Percentiles rank a stretch among this genome's conserved stretches.
These are phyloP conservation scores for Botrytis galanthina DNA, from an alignment of 2,329 filamentous ascomycete genomes.

Conservation along the genomic window DNA sequence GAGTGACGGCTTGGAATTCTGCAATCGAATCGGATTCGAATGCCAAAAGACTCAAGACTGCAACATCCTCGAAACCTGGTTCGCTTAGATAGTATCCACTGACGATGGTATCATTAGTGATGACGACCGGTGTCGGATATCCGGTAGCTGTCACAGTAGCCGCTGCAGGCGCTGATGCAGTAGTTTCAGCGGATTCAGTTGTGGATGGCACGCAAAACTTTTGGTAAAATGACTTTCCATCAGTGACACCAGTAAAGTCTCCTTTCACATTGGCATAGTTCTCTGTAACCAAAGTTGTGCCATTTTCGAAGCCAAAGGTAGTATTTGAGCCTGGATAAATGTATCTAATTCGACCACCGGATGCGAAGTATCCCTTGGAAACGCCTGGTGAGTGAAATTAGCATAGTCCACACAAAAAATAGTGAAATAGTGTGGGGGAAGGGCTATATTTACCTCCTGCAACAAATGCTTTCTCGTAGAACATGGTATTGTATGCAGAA, in stretches of 20 bases:
- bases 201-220: constrained; percentile 29
- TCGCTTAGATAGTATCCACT: constrained; percentile 37
- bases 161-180: constrained; percentile 11
- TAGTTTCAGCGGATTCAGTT: background rate
- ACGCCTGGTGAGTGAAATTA: background rate
- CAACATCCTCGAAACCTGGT: constrained; percentile 35
- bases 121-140: constrained; percentile 33
- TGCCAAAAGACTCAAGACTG: constrained; percentile 34
- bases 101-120: constrained; percentile 31
- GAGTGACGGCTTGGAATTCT: constrained; percentile 35
- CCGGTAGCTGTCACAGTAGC: constrained; percentile 27
- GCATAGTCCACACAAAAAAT: background rate
- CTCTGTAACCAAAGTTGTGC: constrained; percentile 37
- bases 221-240: constrained; percentile 34
- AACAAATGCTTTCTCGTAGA: constrained; percentile 39
- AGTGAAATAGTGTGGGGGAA: background rate
- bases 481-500: constrained; percentile 45
- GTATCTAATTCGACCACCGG: constrained; percentile 40
- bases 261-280: constrained; percentile 42
- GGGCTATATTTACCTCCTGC: constrained; percentile 21
- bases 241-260: constrained; percentile 36
- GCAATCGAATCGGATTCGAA: constrained; percentile 30
- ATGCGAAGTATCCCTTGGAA: constrained; percentile 41
- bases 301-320: constrained; percentile 43
- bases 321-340: constrained; percentile 43